Conservation (phyloP, 306 rosid species). For the Casuarina glauca region DNA sequence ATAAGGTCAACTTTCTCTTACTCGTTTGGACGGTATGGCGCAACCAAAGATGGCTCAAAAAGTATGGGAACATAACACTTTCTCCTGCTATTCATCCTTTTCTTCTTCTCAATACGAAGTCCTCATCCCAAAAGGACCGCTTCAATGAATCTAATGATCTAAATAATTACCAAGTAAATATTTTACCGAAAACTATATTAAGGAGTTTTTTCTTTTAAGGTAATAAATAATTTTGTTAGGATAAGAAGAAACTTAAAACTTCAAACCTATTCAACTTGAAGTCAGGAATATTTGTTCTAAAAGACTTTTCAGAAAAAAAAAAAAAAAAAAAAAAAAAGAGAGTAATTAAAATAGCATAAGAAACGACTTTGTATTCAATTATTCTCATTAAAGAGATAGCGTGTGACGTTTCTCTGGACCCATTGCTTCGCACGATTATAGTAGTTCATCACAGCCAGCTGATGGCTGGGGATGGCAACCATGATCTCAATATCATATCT, state of each 20-base stretch:
- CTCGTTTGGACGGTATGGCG: no score
- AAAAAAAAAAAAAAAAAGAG: constrained; percentile 10
- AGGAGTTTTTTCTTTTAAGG: neutral
- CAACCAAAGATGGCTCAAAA: no score
- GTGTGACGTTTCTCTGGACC: constrained; percentile 77
- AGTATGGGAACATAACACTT: neutral
- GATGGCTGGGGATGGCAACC: constrained; percentile 93
- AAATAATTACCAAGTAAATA: constrained; percentile 15
- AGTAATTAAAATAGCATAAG: neutral
- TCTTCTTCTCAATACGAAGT: constrained; percentile 19
- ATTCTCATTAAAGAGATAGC: constrained; percentile 56
- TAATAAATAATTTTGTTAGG: neutral
- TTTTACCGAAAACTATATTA: neutral
- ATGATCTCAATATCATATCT: constrained; percentile 73
- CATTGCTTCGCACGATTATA: constrained; percentile 65
- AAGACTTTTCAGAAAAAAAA: no score
- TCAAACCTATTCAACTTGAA: no score
- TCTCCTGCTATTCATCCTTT: constrained; percentile 19
- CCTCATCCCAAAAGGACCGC: constrained; percentile 20
- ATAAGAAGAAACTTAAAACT: neutral
- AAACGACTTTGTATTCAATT: neutral
- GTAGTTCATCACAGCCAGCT: constrained; percentile 62
- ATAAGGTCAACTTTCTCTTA: no score
- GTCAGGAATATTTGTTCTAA: no score
- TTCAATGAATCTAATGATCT: constrained; percentile 39